A percentile compares a stretch with the other conserved stretches of the same genome.
phyloP scores from a whole-genome alignment of 768 basidiomycete species.

The Hygrophoropsis aurantiaca region DNA sequence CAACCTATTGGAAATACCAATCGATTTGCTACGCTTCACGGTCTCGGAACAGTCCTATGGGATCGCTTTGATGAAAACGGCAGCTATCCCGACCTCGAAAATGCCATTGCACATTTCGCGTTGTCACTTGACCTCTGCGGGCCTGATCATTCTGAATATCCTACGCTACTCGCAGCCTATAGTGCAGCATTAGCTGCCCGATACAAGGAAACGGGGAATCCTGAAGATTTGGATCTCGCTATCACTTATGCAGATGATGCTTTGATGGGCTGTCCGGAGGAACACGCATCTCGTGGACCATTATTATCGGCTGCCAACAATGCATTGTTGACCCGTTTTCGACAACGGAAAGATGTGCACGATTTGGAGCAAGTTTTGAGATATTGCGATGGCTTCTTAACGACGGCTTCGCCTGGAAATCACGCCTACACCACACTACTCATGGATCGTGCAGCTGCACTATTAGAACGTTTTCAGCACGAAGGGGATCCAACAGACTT shows the following conservation, averaged over 20 bases:
- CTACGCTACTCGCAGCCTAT: not conserved
- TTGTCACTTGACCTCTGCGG: conserved; percentile 13
- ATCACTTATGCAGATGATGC: conserved; percentile 16
- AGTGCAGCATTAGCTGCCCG: conserved; percentile 11
- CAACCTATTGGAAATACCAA: conserved; percentile 6
- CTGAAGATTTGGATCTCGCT: conserved; percentile 13
- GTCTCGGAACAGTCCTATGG: conserved; percentile 9
- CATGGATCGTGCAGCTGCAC: conserved; percentile 16
- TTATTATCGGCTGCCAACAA: not conserved
- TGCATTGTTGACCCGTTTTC: conserved; percentile 1
- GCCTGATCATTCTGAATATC: conserved; percentile 3
- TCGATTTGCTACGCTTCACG: conserved; percentile 11
- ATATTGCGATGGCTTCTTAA: conserved; percentile 19
- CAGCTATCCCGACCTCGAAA: conserved; percentile 12
- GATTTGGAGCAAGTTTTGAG: conserved; percentile 18
- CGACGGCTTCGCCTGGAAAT: not conserved
- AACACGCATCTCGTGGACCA: not conserved
- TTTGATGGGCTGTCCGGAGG: conserved; percentile 7
- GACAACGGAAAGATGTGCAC: conserved; percentile 5
- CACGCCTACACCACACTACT: not conserved
- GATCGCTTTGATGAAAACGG: conserved; percentile 11
- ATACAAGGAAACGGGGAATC: conserved; percentile 13
- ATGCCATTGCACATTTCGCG: conserved; percentile 12
- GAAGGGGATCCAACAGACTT: conserved; percentile 10
- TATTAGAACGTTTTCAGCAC: conserved; percentile 9